Conservation (phyloP, 1,139 yeast species). For the Blastobotrys ciferrii region DNA sequence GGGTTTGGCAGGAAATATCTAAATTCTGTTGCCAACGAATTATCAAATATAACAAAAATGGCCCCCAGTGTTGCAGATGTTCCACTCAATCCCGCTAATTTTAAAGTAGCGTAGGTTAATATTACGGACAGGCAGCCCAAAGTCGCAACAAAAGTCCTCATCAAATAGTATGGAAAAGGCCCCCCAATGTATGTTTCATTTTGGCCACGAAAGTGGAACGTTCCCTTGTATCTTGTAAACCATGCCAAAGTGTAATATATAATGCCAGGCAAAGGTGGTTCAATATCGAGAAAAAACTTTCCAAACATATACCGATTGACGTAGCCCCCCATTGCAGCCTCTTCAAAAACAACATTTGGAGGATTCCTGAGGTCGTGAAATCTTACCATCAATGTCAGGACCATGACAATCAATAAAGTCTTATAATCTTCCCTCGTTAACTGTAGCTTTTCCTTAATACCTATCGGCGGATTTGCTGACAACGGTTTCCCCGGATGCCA, state of each 20-base stretch:
- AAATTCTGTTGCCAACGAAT: constrained; percentile 51
- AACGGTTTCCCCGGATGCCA: constrained; percentile 26
- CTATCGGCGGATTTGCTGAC: constrained; percentile 10
- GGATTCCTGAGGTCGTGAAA: constrained; percentile 26
- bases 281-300: constrained; percentile 54
- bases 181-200: constrained; percentile 38
- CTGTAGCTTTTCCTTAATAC: neutral
- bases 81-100: constrained; percentile 47
- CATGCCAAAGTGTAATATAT: constrained; percentile 47
- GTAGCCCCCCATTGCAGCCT: constrained; percentile 53
- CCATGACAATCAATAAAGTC: constrained; percentile 5
- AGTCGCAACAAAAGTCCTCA: constrained; percentile 56
- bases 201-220: constrained; percentile 35
- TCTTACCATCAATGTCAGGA: constrained; percentile 18
- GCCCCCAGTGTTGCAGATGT: constrained; percentile 47
- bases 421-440: constrained; percentile 5
- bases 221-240: constrained; percentile 47
- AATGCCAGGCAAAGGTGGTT: constrained; percentile 61
- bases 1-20: constrained; percentile 52
- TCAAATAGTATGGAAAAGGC: constrained; percentile 42
- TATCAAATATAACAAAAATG: constrained; percentile 50
- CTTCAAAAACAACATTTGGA: constrained; percentile 52
- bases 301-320: constrained; percentile 54
- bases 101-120: constrained; percentile 49
- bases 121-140: constrained; percentile 49